Evolutionary conservation across 306 rosid genomes (phyloP), one percentile per base, ranked within the genome.

Genomic region (Calophaca sinica): DNA sequence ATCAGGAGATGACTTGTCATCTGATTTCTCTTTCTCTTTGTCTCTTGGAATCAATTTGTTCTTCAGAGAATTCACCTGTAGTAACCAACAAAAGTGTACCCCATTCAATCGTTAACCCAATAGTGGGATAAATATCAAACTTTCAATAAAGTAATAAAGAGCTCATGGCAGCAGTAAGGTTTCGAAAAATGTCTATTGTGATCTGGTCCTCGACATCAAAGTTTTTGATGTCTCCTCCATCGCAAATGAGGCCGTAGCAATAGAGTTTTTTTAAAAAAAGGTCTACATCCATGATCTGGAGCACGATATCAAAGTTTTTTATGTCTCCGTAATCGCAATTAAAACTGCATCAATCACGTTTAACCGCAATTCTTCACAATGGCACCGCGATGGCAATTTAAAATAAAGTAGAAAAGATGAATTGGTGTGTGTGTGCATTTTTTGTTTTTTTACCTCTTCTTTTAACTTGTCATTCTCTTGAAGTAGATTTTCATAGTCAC

Each of bases 61-160:
- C 84, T 87, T 86, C n/a, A 94, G 79, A 50, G 89, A 83, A 79
- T 87, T 84, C 72, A 86, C 88, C 98, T 91, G 83, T 67, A 45
- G 32, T 12, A 45, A 35, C 28, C 5, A 50, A 49, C 55, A 48
- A 35, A 62, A 39, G 13, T 53, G 52, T 11, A 59, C 75, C 66
- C 62, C 88, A 5, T 69, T 62, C 46, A 74, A 70, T 62, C 84
- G 80, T 67, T 62, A 41, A 52, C 70, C 60, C 63, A 75, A 76
- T 46, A 73, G 61, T 55, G 84, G 79, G 54, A 81, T 44, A 58
- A 68, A 66, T 44, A 68, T 72, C 38, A 29, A 70, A 77, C 72
- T 81, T 69, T 81, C n/a, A 81, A 26, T 70, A 62, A 80, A 73
- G 79, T 50, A 66, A 2, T 4, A 59, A 45, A 72, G 65, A 39